Percentiles rank a stretch among this genome's conserved stretches.
Conservation (phyloP, 1,139 yeast genomes). For the Geotrichum bryndzae region DNA sequence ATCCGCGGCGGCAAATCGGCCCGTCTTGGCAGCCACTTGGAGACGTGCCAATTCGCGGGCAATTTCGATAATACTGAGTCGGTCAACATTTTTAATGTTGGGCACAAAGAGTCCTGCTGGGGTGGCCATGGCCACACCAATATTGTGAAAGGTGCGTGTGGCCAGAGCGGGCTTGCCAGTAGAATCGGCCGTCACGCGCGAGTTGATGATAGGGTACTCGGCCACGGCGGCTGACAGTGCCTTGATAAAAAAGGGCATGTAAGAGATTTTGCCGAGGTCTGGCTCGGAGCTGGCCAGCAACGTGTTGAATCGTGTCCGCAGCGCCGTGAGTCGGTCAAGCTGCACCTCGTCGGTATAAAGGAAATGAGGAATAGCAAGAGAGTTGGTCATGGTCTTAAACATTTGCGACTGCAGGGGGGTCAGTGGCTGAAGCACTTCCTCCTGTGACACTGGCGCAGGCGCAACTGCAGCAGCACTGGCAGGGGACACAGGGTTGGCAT, state of each 20-base stretch:
- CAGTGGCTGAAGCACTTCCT: conserved; percentile 24
- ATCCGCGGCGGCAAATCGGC: conserved; percentile 62
- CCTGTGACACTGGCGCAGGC: neutral
- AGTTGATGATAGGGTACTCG: conserved; percentile 31
- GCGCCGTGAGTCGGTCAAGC: conserved; percentile 26
- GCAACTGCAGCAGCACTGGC: conserved; percentile 9
- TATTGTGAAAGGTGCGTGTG: conserved; percentile 35
- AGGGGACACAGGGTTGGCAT: conserved; percentile 1
- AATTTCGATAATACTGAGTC: conserved; percentile 55
- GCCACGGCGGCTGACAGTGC: conserved; percentile 32
- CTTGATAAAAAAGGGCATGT: conserved; percentile 36
- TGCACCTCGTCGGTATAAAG: conserved; percentile 34
- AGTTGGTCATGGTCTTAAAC: conserved; percentile 35
- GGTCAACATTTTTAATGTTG: conserved; percentile 63
- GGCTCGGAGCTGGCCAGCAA: conserved; percentile 6
- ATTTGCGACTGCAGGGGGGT: conserved; percentile 33
- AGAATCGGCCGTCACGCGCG: conserved; percentile 24
- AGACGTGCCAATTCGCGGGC: conserved; percentile 54
- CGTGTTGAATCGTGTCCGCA: conserved; percentile 27
- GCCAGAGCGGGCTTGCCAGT: conserved; percentile 26
- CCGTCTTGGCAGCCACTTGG: conserved; percentile 55
- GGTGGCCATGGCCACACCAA: conserved; percentile 67
- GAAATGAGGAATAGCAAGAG: conserved; percentile 35
- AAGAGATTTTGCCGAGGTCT: conserved; percentile 30
- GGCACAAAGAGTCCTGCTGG: conserved; percentile 74